Conservation (phyloP, 192 early-diverging fungal species). For the Paraglomus brasilianum region DNA sequence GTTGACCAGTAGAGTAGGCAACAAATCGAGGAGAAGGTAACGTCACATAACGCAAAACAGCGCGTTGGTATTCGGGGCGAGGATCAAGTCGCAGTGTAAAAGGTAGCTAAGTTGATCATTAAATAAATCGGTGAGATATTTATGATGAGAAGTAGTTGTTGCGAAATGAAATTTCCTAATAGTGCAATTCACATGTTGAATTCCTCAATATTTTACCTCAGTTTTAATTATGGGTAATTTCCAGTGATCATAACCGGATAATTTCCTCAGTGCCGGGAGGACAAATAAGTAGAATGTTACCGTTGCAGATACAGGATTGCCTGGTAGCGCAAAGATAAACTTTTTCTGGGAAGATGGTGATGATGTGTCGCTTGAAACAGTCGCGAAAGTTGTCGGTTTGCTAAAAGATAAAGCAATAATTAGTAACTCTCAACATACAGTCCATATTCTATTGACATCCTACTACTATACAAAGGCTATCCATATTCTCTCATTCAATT, state of each 20-base stretch:
- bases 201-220: conserved; percentile 48
- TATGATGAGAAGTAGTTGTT: neutral
- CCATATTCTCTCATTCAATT: neutral
- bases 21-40: conserved; percentile 38
- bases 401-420: conserved; percentile 44
- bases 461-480: neutral
- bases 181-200: too few species aligned
- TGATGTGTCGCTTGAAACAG: conserved; percentile 40
- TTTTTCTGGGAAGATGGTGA: conserved; percentile 37
- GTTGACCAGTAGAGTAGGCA: conserved; percentile 63
- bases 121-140: neutral
- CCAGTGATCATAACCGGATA: conserved; percentile 64
- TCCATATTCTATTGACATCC: neutral
- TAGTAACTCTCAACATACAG: too few species aligned
- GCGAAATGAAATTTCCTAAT: neutral
- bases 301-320: conserved; percentile 90
- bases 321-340: conserved; percentile 87
- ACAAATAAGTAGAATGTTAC: conserved; percentile 92
- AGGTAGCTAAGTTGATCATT: conserved; percentile 38
- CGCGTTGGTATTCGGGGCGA: conserved; percentile 70
- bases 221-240: conserved; percentile 53
- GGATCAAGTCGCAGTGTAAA: conserved; percentile 58
- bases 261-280: conserved; percentile 75
- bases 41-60: conserved; percentile 39
- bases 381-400: conserved; percentile 95